Base-by-base conservation (phyloP, 2,329 filamentous ascomycete species). In the Aureobasidium sp. region DNA sequence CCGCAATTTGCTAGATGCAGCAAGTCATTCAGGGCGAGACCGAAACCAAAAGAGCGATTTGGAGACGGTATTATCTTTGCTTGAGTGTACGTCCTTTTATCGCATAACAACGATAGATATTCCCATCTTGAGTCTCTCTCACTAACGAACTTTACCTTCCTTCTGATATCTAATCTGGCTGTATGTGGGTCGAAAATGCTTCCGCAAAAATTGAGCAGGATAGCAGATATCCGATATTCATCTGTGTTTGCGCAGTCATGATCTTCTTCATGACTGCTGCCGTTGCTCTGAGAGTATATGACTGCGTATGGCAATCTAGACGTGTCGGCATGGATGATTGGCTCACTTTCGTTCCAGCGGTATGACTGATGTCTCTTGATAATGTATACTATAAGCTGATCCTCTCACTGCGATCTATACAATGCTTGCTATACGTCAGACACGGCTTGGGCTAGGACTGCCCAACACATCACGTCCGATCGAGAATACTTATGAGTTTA, bases 191-290 rank as follows among this genome's bases (percentile, higher is more conserved):
- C 14, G 1, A 45, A 10, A 12, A 45, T 32, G 41, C 41, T 32
- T 45, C 41, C 41, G 12, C 41, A 12, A n/a, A 45, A 16, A 30
- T 24, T 12, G 12, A 45, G 3, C 41, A 32, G 2, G 3, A n/a
- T n/a, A 45, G 41, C 41, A 45, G 25, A 30, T 45, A 45, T 45
- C 41, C 41, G 3, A 45, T 45, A 27, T 32, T 45, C 3, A 45
- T 45, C 25, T 45, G 29, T 30, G 41, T 45, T 12, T 45, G 41
- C 8, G 3, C n/a, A 22, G 25, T 45, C 8, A 32, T 32, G 16
- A 16, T 32, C 25, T 45, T 19, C 8, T 2, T 8, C n/a, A 45
- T 32, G 41, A 32, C 22, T 7, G 27, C 16, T 45, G 41, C 12
- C 16, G 41, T 45, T 32, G 14, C 41, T 22, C 27, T 45, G 1